phyloP scores from a whole-genome alignment of 2,329 filamentous ascomycete genomes.

The Calonectria pseudoturangicola region DNA sequence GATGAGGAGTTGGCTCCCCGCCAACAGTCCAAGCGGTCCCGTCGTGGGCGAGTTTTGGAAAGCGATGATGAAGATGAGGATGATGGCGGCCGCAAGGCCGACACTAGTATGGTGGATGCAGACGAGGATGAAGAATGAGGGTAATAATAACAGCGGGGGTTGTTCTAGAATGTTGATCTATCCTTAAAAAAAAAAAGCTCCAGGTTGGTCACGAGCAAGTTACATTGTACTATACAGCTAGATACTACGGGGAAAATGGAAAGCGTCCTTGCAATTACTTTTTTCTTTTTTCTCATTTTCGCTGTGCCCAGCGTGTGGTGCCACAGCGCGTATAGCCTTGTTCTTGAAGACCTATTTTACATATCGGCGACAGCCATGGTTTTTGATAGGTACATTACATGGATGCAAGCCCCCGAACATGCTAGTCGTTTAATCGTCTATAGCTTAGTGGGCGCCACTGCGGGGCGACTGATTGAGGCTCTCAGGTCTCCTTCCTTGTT shows the following conservation, averaged over 20 bases:
- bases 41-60: constrained; percentile 72
- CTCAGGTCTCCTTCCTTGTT: constrained; percentile 23
- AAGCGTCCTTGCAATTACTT: constrained; percentile 48
- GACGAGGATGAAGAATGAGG: constrained; percentile 56
- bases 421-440: constrained; percentile 5
- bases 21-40: constrained; percentile 66
- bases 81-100: constrained; percentile 54
- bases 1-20: constrained; percentile 68
- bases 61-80: constrained; percentile 71
- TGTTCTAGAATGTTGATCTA: constrained; percentile 42
- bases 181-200: constrained; percentile 38
- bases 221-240: constrained; percentile 43
- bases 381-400: constrained; percentile 17
- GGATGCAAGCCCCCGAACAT: constrained; percentile 4
- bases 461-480: neutral
- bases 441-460: neutral
- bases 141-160: constrained; percentile 15
- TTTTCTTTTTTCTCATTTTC: constrained; percentile 28
- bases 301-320: constrained; percentile 4
- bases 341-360: constrained; percentile 9
- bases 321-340: neutral
- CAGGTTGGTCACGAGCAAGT: constrained; percentile 26
- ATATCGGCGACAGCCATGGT: constrained; percentile 9
- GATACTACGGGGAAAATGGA: constrained; percentile 47
- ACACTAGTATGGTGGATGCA: constrained; percentile 65